Evolutionary conservation across 1,284 basidiomycete genomes (phyloP).

Genomic region (Apiotrichum gamsii): DNA sequence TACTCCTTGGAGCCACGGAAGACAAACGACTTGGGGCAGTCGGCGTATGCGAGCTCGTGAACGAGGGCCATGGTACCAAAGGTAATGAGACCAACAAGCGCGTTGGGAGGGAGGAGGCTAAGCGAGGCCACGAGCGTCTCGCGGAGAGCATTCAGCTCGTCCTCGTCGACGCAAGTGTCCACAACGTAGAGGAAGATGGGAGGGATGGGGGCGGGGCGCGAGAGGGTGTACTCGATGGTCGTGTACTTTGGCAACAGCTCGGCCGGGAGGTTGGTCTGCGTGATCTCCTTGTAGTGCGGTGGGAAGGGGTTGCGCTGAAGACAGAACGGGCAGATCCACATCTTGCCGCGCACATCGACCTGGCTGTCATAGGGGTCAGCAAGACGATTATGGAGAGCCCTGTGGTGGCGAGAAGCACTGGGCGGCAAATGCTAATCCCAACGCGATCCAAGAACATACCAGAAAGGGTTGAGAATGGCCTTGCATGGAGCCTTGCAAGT

Average conservation of each 20-base stretch:
- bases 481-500: slow-evolving; percentile 97
- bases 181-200: slow-evolving; percentile 96
- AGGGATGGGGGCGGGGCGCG: slow-evolving; percentile 82
- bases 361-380: slow-evolving; percentile 57
- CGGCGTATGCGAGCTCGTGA: slow-evolving; percentile 93
- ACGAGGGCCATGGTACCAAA: slow-evolving; percentile 99
- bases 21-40: slow-evolving; percentile 97
- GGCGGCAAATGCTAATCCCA: too few species aligned
- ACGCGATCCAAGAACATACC: slow-evolving; percentile 53
- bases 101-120: slow-evolving; percentile 85
- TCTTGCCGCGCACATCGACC: slow-evolving; percentile 95
- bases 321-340: slow-evolving; percentile 99
- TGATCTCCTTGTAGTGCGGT: slow-evolving; percentile 98
- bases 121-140: slow-evolving; percentile 90
- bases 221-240: slow-evolving; percentile 96
- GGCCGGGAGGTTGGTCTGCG: slow-evolving; percentile 90
- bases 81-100: slow-evolving; percentile 91
- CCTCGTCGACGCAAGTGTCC: slow-evolving; percentile 94
- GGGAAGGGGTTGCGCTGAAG: slow-evolving; percentile 94
- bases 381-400: too few species aligned
- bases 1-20: slow-evolving; percentile 99
- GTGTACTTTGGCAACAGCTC: slow-evolving; percentile 97
- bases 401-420: too few species aligned
- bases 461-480: slow-evolving; percentile 95
- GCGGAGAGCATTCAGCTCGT: slow-evolving; percentile 88